phyloP scores from a whole-genome alignment of 2,329 filamentous ascomycete genomes.

The Alternaria sp. region DNA sequence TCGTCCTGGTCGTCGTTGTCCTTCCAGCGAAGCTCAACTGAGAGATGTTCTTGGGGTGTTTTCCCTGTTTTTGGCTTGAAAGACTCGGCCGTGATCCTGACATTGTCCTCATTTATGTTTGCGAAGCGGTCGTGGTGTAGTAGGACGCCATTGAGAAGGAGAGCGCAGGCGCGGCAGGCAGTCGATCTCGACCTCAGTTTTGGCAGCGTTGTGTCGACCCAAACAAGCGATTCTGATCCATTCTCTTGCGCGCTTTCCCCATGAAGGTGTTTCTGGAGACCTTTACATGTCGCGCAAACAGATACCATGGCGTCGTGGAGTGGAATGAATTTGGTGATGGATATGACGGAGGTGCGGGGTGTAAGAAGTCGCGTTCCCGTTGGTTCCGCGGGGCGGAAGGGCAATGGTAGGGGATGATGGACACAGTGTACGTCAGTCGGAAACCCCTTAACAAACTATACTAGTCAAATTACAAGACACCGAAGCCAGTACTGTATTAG shows the following conservation, averaged over 20 bases:
- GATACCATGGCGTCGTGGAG: conserved; percentile 36
- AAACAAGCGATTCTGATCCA: conserved; percentile 27
- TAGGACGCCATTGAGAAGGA: conserved; percentile 46
- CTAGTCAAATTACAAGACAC: conserved; percentile 1
- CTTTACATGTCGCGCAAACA: conserved; percentile 46
- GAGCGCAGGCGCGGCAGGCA: conserved; percentile 44
- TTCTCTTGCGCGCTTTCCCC: conserved; percentile 25
- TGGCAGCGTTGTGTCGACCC: conserved; percentile 43
- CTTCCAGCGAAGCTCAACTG: conserved; percentile 47
- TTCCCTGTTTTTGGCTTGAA: conserved; percentile 27
- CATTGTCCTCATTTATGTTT: conserved; percentile 32
- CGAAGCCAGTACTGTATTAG: conserved; percentile 6
- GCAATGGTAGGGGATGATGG: conserved; percentile 12
- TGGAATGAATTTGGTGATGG: not conserved
- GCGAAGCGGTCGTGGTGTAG: conserved; percentile 45
- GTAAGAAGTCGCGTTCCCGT: conserved; percentile 19
- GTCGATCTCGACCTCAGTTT: conserved; percentile 40
- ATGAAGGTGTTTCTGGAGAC: conserved; percentile 43
- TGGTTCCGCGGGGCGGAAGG: conserved; percentile 20
- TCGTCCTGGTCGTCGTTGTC: conserved; percentile 27
- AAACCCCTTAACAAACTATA: conserved; percentile 13
- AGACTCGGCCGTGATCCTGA: conserved; percentile 41
- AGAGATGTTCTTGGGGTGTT: conserved; percentile 44
- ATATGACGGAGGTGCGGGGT: conserved; percentile 14
- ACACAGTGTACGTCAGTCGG: conserved; percentile 12